Percentiles rank a stretch among this genome's conserved stretches.
phyloP scores from a whole-genome alignment of 2,329 filamentous ascomycete species.

The Pseudonectria buxi region DNA sequence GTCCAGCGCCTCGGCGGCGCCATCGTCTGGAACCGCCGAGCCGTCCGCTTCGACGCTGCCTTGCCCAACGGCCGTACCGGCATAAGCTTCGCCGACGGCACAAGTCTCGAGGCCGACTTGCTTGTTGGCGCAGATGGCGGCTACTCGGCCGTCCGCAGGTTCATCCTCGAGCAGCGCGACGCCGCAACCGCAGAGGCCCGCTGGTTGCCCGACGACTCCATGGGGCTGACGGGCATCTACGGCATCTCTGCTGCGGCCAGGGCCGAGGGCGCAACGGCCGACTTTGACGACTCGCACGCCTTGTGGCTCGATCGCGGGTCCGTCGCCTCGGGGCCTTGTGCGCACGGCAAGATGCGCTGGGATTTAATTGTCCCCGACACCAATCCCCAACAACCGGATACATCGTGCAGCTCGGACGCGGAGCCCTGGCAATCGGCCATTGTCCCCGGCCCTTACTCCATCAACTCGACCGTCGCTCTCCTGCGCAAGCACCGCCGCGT shows the following conservation, averaged over 20 bases:
- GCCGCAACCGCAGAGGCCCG: constrained; percentile 6
- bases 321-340: constrained; percentile 13
- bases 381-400: neutral
- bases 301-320: constrained; percentile 13
- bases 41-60: constrained; percentile 6
- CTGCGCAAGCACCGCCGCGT: constrained; percentile 8
- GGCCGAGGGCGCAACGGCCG: neutral
- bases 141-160: constrained; percentile 14
- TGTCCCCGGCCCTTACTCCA: constrained; percentile 9
- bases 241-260: constrained; percentile 10
- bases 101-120: constrained; percentile 6
- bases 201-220: constrained; percentile 17
- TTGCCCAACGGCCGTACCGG: constrained; percentile 6
- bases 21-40: constrained; percentile 14
- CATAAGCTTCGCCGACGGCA: constrained; percentile 8
- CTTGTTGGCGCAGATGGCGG: constrained; percentile 18
- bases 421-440: constrained; percentile 12
- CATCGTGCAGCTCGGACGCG: neutral
- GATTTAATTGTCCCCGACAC: constrained; percentile 18
- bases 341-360: constrained; percentile 15
- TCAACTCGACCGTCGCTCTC: constrained; percentile 5
- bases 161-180: constrained; percentile 12
- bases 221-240: constrained; percentile 17
- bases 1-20: constrained; percentile 12
- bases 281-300: constrained; percentile 11